Evolutionary conservation across 2,329 filamentous ascomycete species (phyloP).

Genomic region (Colletotrichum acutatum): DNA sequence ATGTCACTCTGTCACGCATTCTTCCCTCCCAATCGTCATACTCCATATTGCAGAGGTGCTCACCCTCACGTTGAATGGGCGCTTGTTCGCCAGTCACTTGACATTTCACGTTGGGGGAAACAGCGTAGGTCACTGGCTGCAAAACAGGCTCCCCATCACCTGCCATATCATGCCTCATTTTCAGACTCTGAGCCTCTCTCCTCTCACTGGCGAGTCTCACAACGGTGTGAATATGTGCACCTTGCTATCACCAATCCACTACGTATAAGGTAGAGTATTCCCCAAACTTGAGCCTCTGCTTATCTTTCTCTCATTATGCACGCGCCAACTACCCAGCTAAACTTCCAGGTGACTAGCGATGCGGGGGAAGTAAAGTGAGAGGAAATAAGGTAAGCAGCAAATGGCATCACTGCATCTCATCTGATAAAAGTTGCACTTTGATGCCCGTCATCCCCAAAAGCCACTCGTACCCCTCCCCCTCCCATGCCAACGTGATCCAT

Average conservation of each 20-base stretch:
- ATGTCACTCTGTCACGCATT: background rate
- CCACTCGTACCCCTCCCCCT: background rate
- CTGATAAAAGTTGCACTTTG: conserved; percentile 1
- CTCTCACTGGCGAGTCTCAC: background rate
- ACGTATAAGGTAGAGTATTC: too few species aligned
- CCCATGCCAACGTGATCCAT: conserved; percentile 20
- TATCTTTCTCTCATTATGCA: background rate
- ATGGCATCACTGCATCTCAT: background rate
- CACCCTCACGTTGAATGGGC: background rate
- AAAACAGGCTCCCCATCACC: background rate
- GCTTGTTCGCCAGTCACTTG: conserved; percentile 28
- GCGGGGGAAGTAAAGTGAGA: background rate
- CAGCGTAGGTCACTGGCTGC: background rate
- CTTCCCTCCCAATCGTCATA: background rate
- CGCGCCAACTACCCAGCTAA: background rate
- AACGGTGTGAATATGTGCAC: conserved; percentile 21
- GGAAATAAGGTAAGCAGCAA: background rate
- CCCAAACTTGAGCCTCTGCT: background rate
- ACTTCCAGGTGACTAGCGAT: background rate
- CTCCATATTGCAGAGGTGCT: background rate
- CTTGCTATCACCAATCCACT: background rate
- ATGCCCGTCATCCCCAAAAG: conserved; percentile 15
- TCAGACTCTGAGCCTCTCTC: conserved; percentile 1
- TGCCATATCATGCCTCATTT: background rate
- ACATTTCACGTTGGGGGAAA: conserved; percentile 9